Conservation (phyloP, 1,284 basidiomycete genomes). For the Ganoderma lucidum region DNA sequence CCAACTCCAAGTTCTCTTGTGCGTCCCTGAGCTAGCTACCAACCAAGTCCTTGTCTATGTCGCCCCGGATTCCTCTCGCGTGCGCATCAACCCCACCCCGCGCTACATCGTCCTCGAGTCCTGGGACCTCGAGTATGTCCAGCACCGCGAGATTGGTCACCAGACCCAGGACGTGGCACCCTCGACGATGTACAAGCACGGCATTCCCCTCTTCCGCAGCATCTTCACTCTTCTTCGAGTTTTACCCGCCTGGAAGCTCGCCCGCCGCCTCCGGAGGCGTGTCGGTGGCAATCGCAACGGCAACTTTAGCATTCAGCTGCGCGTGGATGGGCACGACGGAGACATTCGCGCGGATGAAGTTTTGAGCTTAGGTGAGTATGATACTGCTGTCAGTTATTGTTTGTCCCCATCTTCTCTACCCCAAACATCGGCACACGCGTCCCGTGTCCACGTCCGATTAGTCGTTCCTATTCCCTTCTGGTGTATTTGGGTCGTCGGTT, state of each 20-base stretch:
- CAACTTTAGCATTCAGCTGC: conserved; percentile 60
- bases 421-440: conserved; percentile 7
- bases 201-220: conserved; percentile 80
- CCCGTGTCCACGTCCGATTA: conserved; percentile 5
- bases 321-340: conserved; percentile 50
- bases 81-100: conserved; percentile 72
- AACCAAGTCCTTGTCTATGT: conserved; percentile 77
- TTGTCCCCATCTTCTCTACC: conserved; percentile 23
- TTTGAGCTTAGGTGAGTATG: conserved; percentile 50
- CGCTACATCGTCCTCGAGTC: conserved; percentile 75
- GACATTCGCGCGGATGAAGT: conserved; percentile 40
- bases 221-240: conserved; percentile 74
- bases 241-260: conserved; percentile 77
- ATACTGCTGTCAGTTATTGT: conserved; percentile 29
- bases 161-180: conserved; percentile 62
- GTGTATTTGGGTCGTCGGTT: conserved; percentile 18
- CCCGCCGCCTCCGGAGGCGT: conserved; percentile 64
- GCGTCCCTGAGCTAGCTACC: conserved; percentile 68
- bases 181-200: conserved; percentile 84
- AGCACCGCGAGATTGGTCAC: conserved; percentile 41
- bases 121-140: conserved; percentile 66
- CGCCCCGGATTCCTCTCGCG: conserved; percentile 62
- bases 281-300: conserved; percentile 50
- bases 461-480: conserved; percentile 15
- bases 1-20: conserved; percentile 73